Evolutionary conservation across 2,329 filamentous ascomycete genomes (phyloP).

Genomic region (Thelonectria rubi): DNA sequence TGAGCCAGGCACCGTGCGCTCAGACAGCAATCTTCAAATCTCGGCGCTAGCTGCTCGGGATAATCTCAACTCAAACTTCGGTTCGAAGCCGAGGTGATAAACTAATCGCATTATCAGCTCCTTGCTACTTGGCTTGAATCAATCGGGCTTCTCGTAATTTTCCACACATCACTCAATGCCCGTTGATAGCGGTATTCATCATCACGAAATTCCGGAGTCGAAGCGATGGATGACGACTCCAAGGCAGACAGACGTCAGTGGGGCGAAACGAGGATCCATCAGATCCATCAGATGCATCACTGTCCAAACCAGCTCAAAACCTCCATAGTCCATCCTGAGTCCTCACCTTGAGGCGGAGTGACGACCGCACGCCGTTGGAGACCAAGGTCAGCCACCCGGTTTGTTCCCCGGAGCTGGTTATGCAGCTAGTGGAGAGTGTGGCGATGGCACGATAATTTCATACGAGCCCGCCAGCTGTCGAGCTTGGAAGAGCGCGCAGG

Average conservation of each 20-base stretch:
- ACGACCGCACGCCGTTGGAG: conserved; percentile 7
- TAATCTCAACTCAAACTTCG: conserved; percentile 15
- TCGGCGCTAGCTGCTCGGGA: conserved; percentile 24
- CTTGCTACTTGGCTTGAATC: neutral
- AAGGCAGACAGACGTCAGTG: conserved; percentile 20
- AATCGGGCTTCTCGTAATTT: neutral
- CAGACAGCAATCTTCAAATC: neutral
- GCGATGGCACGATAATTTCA: conserved; percentile 26
- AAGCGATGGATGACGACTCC: conserved; percentile 35
- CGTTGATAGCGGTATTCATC: neutral
- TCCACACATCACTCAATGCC: neutral
- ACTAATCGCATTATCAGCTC: conserved; percentile 1
- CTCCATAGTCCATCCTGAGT: neutral
- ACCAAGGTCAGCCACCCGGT: conserved; percentile 19
- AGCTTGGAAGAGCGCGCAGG: conserved; percentile 22
- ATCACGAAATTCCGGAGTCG: neutral
- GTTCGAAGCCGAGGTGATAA: conserved; percentile 4
- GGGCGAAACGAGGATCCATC: conserved; percentile 30
- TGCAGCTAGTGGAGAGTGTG: conserved; percentile 15
- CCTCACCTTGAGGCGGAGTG: conserved; percentile 16
- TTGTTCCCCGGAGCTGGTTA: conserved; percentile 30
- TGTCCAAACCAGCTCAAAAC: conserved; percentile 20
- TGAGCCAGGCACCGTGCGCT: conserved; percentile 26
- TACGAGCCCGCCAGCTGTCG: conserved; percentile 15
- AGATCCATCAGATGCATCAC: conserved; percentile 28